Base-by-base conservation (phyloP, 192 early-diverging fungal genomes). In the Fimicolochytrium jonesii region DNA sequence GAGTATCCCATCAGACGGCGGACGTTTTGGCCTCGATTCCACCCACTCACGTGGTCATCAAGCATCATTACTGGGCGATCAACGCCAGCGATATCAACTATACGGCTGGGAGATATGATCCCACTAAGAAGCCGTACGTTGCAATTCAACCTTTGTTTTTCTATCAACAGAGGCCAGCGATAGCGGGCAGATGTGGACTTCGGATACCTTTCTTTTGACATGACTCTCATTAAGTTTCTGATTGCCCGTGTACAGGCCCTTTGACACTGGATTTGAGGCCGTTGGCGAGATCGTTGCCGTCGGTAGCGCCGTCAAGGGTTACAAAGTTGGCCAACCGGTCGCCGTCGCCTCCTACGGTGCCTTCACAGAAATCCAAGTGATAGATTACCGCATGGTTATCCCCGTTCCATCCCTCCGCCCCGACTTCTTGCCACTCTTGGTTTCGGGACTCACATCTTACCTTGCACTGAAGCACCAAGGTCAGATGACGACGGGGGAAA, bases 71-170 rank as follows among this genome's bases (percentile, higher is more conserved):
- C 61, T 61, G 76, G 37, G 83, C 74, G 42, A 77, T 85, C 60
- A 85, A 85, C 59, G 83, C 83, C 7, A 67, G 60, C 18, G 83
- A 85, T 61, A 77, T 79, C 45, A 82, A 78, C 45, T 85, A 61
- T 55, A 79, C 79, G 23, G 76, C 78, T 5, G 83, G 76, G 2
- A 66, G 77, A 37, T 85, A 85, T 56, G 69, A 73, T 52, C 72
- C 77, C 22, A 63, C 53, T n/a, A 52, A 71, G 29, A 67, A 77
- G 36, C 81, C 81, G 78, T 79, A 59, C 54, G 77, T 62, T 43
- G 17, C 25, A n/a, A n/a, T n/a, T n/a, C 9, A 41, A 9, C 26
- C 5, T 55, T 55, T 7, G 9, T 49, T 20, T 7, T 7, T 26
- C 7, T 26, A 22, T n/a, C 47, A 11, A 26, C 7, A n/a, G n/a